Percentiles rank a stretch among this genome's conserved stretches.
Conservation (phyloP, 2,329 filamentous ascomycete genomes). For the Daldinia sp. region DNA sequence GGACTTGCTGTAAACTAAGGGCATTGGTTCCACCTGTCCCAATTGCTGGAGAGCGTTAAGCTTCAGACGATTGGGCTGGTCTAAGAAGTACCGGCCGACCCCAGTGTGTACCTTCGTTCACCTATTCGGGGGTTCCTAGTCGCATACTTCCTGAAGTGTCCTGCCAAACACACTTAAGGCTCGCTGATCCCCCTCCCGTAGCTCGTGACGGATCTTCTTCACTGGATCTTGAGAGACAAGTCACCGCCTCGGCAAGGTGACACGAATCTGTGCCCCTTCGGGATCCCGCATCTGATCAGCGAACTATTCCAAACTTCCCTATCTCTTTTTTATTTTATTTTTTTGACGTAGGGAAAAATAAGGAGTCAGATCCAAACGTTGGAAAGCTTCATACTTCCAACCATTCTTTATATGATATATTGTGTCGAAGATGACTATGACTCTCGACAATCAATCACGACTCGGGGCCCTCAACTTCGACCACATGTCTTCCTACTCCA, state of each 20-base stretch:
- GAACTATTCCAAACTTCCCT: constrained; percentile 46
- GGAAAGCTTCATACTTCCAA: constrained; percentile 42
- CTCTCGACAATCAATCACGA: constrained; percentile 88
- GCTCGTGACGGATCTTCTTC: constrained; percentile 51
- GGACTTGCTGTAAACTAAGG: constrained; percentile 39
- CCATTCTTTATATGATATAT: constrained; percentile 36
- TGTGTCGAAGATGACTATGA: constrained; percentile 83
- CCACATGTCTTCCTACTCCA: constrained; percentile 73
- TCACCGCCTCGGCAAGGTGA: constrained; percentile 48
- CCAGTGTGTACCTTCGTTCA: constrained; percentile 49
- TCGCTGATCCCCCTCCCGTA: constrained; percentile 63
- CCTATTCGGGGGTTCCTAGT: constrained; percentile 48
- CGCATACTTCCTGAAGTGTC: constrained; percentile 49
- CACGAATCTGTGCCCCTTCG: constrained; percentile 55
- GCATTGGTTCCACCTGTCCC: constrained; percentile 52
- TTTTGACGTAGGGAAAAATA: constrained; percentile 22
- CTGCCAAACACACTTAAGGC: constrained; percentile 63
- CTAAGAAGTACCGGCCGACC: constrained; percentile 52
- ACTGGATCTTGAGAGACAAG: constrained; percentile 47
- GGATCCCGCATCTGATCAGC: constrained; percentile 64
- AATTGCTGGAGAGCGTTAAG: constrained; percentile 54
- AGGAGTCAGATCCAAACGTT: constrained; percentile 33
- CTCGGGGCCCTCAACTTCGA: constrained; percentile 84
- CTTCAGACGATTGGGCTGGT: constrained; percentile 52
- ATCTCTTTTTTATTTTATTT: constrained; percentile 28